Base-by-base conservation (phyloP, 2,329 filamentous ascomycete genomes). In the Paradendryphiella salina region DNA sequence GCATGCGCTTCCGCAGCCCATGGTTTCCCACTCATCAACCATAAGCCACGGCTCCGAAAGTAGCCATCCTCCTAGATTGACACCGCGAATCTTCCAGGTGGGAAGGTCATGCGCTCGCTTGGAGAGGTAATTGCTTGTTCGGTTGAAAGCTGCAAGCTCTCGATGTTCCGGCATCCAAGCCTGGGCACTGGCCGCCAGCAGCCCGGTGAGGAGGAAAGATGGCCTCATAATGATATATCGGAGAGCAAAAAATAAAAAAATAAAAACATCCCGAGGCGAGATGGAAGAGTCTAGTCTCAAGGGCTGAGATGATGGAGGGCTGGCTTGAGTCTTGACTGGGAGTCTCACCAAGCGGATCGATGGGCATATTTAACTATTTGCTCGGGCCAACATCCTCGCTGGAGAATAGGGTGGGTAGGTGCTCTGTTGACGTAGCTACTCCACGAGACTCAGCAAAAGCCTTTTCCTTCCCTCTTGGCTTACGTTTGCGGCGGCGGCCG, bases 21-120 rank as follows among this genome's bases (percentile, higher is more conserved):
- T 80, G 17, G 57, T 58, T 13, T 55, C 64, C 80, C 81, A 84
- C 44, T 75, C 73, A 13, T 64, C 59, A 15, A 60, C 59, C 44
- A 77, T 76, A 61, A 83, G 78, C 81, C 81, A 83, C n/a, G 79
- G 79, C 67, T 84, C 81, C 17, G 77, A 69, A 43, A 83, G 61
- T 57, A 83, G 81, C 31, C 77, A 72, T 1, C 76, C 75, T 6
- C 81, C 80, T 3, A 82, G 66, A 57, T 83, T 83, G 50, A 83
- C 81, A 26, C 81, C 81, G 4, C 80, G 78, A 42, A 83, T 78
- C 61, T 80, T 81, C 31, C 49, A 28, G 37, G 5, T 44, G 1
- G 60, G 54, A 11, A 60, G 50, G 11, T 18, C 14, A 14, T 32
- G 28, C 1, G 38, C 38, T 26, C 49, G 49, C 21, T 42, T 48